Evolutionary conservation across 805 yeast genomes (phyloP).

Genomic region (Pichia heedii): DNA sequence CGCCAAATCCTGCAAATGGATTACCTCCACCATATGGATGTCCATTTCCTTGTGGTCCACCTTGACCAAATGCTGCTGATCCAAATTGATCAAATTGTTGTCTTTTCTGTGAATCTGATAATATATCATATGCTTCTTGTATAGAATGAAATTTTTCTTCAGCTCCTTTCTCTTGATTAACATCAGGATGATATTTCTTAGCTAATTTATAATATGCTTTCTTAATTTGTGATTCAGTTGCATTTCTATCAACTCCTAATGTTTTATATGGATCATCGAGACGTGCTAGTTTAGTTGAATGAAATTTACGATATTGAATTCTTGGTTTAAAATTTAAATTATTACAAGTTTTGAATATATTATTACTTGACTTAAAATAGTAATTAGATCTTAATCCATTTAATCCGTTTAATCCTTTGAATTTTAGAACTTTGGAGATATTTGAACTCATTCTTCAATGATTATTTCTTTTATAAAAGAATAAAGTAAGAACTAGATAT

Average conservation of each 20-base stretch:
- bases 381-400: not conserved
- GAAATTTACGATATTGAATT: constrained; percentile 28
- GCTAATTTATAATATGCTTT: constrained; percentile 92
- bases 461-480: too few relatives aligned
- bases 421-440: not conserved
- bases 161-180: constrained; percentile 83
- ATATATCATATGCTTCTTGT: constrained; percentile 89
- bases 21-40: constrained; percentile 22
- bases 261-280: constrained; percentile 73
- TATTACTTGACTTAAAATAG: not conserved
- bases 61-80: constrained; percentile 67
- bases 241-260: constrained; percentile 65
- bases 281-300: constrained; percentile 26
- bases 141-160: constrained; percentile 85
- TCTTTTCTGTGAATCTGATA: constrained; percentile 77
- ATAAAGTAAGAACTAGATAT: too few relatives aligned
- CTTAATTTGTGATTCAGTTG: constrained; percentile 79
- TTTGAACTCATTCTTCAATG: too few relatives aligned
- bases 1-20: constrained; percentile 35
- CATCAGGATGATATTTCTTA: constrained; percentile 92
- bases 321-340: not conserved
- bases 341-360: not conserved
- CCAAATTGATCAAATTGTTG: constrained; percentile 91
- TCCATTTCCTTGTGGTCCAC: constrained; percentile 43
- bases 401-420: not conserved